phyloP scores from a whole-genome alignment of 768 basidiomycete species.

The Vishniacozyma victoriae region DNA sequence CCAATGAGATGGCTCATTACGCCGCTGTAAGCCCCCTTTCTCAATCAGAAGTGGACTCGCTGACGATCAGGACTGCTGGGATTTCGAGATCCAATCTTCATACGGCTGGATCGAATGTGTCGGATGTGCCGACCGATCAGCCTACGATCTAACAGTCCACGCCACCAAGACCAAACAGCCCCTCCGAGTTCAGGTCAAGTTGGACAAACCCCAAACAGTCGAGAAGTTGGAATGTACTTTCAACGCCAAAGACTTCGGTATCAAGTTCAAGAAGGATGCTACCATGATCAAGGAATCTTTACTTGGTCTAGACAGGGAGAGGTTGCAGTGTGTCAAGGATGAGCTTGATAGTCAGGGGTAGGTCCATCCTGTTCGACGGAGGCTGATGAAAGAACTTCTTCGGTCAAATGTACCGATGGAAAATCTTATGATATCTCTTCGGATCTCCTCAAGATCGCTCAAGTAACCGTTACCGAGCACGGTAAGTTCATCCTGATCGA shows the following conservation, averaged over 20 bases:
- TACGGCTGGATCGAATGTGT: conserved; percentile 98
- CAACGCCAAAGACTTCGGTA: conserved; percentile 83
- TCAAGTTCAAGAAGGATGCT: conserved; percentile 81
- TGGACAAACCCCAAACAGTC: conserved; percentile 76
- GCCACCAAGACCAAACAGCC: conserved; percentile 73
- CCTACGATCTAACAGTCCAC: conserved; percentile 92
- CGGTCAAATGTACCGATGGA: conserved; percentile 58
- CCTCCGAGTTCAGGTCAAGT: conserved; percentile 75
- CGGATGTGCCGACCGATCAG: conserved; percentile 95
- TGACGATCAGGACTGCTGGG: conserved; percentile 99
- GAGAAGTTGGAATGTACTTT: conserved; percentile 73
- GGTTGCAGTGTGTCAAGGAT: conserved; percentile 61
- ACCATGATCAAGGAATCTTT: conserved; percentile 53
- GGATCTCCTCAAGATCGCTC: conserved; percentile 69
- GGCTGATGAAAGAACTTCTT: conserved; percentile 46
- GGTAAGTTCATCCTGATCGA: conserved; percentile 48
- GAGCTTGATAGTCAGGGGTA: conserved; percentile 63
- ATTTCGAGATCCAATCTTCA: conserved; percentile 92
- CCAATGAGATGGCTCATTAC: conserved; percentile 99
- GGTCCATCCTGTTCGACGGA: neutral
- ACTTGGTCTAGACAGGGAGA: conserved; percentile 61
- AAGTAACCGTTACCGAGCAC: conserved; percentile 79
- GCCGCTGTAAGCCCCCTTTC: conserved; percentile 54
- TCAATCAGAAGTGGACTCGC: neutral
- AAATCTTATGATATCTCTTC: conserved; percentile 65